These are phyloP conservation scores for Fusarium sp. DNA, from an alignment of 2,329 filamentous ascomycete species.

Conservation along the genomic window DNA sequence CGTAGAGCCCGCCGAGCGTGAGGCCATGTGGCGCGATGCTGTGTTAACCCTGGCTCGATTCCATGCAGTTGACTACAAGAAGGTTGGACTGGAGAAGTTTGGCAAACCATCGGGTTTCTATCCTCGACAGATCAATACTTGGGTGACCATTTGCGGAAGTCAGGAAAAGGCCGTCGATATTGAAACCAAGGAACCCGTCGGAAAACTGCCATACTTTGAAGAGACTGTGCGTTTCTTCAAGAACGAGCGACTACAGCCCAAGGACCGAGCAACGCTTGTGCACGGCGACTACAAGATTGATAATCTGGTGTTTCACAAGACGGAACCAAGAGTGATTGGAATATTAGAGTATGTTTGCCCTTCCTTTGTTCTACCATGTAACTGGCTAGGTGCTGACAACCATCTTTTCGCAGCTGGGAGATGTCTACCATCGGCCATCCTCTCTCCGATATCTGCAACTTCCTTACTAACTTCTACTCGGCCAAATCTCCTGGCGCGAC, in stretches of 20 bases:
- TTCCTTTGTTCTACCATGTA: not conserved
- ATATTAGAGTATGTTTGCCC: slow-evolving; percentile 77
- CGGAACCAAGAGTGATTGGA: slow-evolving; percentile 87
- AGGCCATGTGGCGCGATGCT: slow-evolving; percentile 87
- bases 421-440: slow-evolving; percentile 99
- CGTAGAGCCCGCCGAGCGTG: slow-evolving; percentile 75
- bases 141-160: slow-evolving; percentile 79
- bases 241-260: slow-evolving; percentile 75
- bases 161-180: slow-evolving; percentile 82
- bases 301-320: slow-evolving; percentile 90
- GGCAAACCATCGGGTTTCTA: slow-evolving; percentile 85
- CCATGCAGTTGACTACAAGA: slow-evolving; percentile 77
- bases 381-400: slow-evolving; percentile 4
- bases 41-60: slow-evolving; percentile 86
- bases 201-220: slow-evolving; percentile 84
- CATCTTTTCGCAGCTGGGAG: slow-evolving; percentile 76
- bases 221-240: slow-evolving; percentile 84
- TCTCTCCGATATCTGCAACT: slow-evolving; percentile 88
- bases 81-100: slow-evolving; percentile 77
- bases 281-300: slow-evolving; percentile 98
- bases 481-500: slow-evolving; percentile 45
- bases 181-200: slow-evolving; percentile 81
- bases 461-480: slow-evolving; percentile 62
- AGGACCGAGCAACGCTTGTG: slow-evolving; percentile 82
- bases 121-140: slow-evolving; percentile 85